Evolutionary conservation across 192 early-diverging fungal genomes (phyloP), one percentile per base, ranked within the genome.

Genomic region (Hyaloraphidium curvatum): DNA sequence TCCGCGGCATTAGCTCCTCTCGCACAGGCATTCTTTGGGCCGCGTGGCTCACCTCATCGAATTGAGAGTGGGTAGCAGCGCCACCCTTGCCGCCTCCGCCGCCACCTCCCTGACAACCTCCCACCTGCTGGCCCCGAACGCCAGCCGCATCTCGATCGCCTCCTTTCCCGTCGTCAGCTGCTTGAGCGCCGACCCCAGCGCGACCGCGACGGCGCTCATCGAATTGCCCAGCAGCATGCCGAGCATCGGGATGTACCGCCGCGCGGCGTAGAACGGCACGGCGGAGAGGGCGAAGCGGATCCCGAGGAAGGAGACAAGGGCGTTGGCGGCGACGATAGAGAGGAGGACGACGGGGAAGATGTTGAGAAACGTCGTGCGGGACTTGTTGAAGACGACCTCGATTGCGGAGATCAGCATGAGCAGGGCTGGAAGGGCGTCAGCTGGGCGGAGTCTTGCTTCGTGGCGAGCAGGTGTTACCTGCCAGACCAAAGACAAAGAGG

Each of bases 221-320:
- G 43, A 48, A 25, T 48, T 48, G 14, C 43, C 43, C 7, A 48
- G 43, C 7, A 48, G 43, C 43, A 48, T 48, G 14, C 43, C 43
- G 23, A 48, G 17, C 43, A 25, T 25, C 7, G 43, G 43, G 9
- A 48, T 48, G 25, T 22, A 48, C 25, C 43, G 43, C 23, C 43
- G 43, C 11, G 43, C 43, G 7, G 14, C 43, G 19, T 48, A 48
- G 19, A 48, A 48, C 4, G 43, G 43, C 19, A 14, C 17, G 9
- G 43, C 43, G 19, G 14, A 22, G 17, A 48, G 14, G 7, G 43
- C 43, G 14, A 25, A 7, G 19, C 7, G 43, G 7, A 37, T 37
- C 17, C 35, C 35, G 11, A 17, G 35, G 11, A 17, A 37, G 35
- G 11, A 11, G 11, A 13, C 35, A 11, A 11, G 35, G 17, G 11